Percentiles rank a stretch among this genome's conserved stretches.
These are phyloP conservation scores for Prinsepia uniflora DNA, from an alignment of 306 rosid genomes.

Conservation along the genomic window DNA sequence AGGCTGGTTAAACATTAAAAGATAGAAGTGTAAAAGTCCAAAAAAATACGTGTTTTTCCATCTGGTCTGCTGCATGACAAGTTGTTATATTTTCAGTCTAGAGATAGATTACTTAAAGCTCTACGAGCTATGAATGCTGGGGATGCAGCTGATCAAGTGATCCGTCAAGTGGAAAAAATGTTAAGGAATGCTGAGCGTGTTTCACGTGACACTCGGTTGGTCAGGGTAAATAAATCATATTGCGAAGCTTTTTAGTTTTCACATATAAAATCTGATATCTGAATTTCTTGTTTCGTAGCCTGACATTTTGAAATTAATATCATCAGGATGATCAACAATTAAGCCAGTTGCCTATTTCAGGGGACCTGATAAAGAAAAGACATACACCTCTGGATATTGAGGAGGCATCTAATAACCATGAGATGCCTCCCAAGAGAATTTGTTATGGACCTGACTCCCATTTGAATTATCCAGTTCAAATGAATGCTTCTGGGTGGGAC, in stretches of 20 bases:
- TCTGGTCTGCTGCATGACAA: constrained; percentile 24
- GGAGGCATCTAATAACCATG: constrained; percentile 64
- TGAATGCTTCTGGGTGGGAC: constrained; percentile 56
- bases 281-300: constrained; percentile 17
- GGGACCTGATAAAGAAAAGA: constrained; percentile 68
- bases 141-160: constrained; percentile 92
- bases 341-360: constrained; percentile 52
- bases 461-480: constrained; percentile 42
- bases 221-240: constrained; percentile 47
- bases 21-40: constrained; percentile 6
- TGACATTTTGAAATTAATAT: constrained; percentile 15
- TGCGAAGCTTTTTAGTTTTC: background rate
- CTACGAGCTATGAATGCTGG: constrained; percentile 90
- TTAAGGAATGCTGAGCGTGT: constrained; percentile 75
- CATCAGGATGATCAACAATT: constrained; percentile 69
- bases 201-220: constrained; percentile 62
- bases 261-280: constrained; percentile 15
- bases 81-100: constrained; percentile 57
- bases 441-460: constrained; percentile 56
- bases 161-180: constrained; percentile 88
- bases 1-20: constrained; percentile 16
- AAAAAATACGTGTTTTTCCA: constrained; percentile 20
- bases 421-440: constrained; percentile 50
- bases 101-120: constrained; percentile 75
- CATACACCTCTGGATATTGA: constrained; percentile 57